These are phyloP conservation scores for Cutaneotrichosporon sp. DNA, from an alignment of 1,284 basidiomycete species.

Conservation along the genomic window DNA sequence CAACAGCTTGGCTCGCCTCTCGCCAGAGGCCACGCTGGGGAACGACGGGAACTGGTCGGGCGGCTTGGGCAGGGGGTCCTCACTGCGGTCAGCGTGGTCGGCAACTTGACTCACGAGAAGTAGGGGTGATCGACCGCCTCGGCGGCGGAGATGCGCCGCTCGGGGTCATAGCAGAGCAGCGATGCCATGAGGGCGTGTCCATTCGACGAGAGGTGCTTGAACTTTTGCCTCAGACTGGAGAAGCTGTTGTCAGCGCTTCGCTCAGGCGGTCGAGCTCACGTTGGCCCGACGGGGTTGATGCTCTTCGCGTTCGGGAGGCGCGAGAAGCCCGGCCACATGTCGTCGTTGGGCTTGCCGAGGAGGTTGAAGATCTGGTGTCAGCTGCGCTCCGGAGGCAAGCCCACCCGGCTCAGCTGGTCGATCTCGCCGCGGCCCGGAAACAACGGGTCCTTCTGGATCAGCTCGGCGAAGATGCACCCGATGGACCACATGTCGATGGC, in stretches of 20 bases:
- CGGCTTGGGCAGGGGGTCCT: conserved; percentile 93
- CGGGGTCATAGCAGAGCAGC: conserved; percentile 86
- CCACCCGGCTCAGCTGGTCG: conserved; percentile 82
- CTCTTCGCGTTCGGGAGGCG: conserved; percentile 76
- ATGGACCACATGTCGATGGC: conserved; percentile 99
- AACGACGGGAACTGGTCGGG: conserved; percentile 97
- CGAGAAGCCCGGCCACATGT: conserved; percentile 82
- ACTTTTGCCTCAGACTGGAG: conserved; percentile 58
- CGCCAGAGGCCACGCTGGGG: conserved; percentile 94
- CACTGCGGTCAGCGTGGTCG: conserved; percentile 58
- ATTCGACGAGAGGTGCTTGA: conserved; percentile 76
- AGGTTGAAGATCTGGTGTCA: conserved; percentile 71
- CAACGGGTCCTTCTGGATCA: conserved; percentile 88
- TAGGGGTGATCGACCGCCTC: conserved; percentile 89
- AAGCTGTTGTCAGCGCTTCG: conserved; percentile 49
- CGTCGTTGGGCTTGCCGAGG: conserved; percentile 81
- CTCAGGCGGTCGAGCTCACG: too few relatives aligned
- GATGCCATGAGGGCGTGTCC: conserved; percentile 83
- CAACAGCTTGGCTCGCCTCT: conserved; percentile 58
- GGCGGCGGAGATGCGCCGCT: conserved; percentile 76
- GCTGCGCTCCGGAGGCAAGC: conserved; percentile 11
- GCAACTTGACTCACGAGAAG: conserved; percentile 68
- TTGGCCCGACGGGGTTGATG: conserved; percentile 70
- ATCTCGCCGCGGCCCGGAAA: conserved; percentile 96
- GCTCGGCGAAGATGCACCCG: conserved; percentile 90